Evolutionary conservation across 2,329 filamentous ascomycete genomes (phyloP), one percentile per base, ranked within the genome.

Genomic region (Aspergillus fumigatiaffinis): DNA sequence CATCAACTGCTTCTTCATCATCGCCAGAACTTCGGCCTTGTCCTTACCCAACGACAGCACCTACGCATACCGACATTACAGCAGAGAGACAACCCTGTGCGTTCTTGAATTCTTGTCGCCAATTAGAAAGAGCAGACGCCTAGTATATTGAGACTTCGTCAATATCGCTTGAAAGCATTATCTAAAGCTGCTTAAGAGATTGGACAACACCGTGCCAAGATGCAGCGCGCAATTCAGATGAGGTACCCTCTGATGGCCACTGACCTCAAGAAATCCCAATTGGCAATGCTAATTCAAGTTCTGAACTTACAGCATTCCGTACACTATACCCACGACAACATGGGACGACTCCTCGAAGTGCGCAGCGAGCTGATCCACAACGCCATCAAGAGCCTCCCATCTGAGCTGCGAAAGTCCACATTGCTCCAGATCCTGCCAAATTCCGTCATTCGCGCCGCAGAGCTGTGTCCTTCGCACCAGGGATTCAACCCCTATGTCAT

Each of bases 401-500:
- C 49, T 4, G 51, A 47, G 2, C 56, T 63, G 3, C 51, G 53
- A 4, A 58, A 56, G 7, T 61, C 57, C 42, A 20, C 47, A 4
- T 26, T 65, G 12, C 57, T 68, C 9, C 52, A 56, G 4, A 51
- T 62, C 1, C 29, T 69, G 1, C 60, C 67, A 1, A 65, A 60
- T 32, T 49, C 54, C 5, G 48, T 66, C n/a, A 53, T 59, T 1
- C 57, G 56, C 12, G 56, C 65, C 21, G 59, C 63, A 48, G 49
- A 51, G 32, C 20, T 70, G 52, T 69, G 68, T 58, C 53, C 60
- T 7, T 35, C 60, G 17, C 67, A 73, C 53, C 52, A 57, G 5
- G 52, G 55, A 5, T 50, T 73, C 14, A 70, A 72, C 23, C 49
- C 59, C 7, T 60, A 64, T n/a, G 20, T 72, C 3, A 59, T 68